Percentiles rank a stretch among this genome's conserved stretches.
Conservation (phyloP, 768 basidiomycete species). For the Trametes cingulata region DNA sequence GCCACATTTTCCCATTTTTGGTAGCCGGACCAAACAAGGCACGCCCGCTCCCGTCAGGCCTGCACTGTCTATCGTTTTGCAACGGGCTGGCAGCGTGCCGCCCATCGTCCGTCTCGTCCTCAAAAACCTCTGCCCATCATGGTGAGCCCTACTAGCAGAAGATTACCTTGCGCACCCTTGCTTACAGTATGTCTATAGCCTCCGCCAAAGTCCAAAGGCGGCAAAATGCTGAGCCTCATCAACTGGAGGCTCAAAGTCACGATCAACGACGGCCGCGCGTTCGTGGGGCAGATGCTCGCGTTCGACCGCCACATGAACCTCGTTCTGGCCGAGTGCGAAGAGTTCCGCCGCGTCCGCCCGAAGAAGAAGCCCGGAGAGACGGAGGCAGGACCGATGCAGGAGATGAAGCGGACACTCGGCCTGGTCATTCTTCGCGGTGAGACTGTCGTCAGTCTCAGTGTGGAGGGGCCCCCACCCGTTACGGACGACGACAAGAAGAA, state of each 20-base stretch:
- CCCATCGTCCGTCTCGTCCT: conserved; percentile 30
- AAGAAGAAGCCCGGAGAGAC: conserved; percentile 86
- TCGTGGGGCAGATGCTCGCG: conserved; percentile 98
- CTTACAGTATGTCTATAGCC: conserved; percentile 48
- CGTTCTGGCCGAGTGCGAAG: conserved; percentile 97
- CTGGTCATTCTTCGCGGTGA: conserved; percentile 96
- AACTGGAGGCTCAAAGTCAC: conserved; percentile 98
- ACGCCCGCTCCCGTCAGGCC: too few species aligned
- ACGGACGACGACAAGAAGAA: conserved; percentile 89
- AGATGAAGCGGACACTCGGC: conserved; percentile 96
- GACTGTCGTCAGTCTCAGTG: conserved; percentile 90
- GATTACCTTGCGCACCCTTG: too few species aligned
- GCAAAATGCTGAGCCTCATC: conserved; percentile 96
- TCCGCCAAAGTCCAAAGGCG: conserved; percentile 96
- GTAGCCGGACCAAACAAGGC: too few species aligned
- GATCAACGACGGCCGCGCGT: conserved; percentile 93
- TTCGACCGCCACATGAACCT: conserved; percentile 99
- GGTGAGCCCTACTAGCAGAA: conserved; percentile 36
- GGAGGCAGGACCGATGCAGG: conserved; percentile 77
- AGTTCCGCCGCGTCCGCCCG: conserved; percentile 88
- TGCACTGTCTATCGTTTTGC: too few species aligned
- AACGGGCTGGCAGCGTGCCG: conserved; percentile 11
- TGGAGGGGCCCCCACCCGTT: conserved; percentile 93
- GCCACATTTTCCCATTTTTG: too few species aligned
- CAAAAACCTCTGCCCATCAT: conserved; percentile 47